phyloP scores from a whole-genome alignment of 257 asterid species.

The Nicotiana otophora region DNA sequence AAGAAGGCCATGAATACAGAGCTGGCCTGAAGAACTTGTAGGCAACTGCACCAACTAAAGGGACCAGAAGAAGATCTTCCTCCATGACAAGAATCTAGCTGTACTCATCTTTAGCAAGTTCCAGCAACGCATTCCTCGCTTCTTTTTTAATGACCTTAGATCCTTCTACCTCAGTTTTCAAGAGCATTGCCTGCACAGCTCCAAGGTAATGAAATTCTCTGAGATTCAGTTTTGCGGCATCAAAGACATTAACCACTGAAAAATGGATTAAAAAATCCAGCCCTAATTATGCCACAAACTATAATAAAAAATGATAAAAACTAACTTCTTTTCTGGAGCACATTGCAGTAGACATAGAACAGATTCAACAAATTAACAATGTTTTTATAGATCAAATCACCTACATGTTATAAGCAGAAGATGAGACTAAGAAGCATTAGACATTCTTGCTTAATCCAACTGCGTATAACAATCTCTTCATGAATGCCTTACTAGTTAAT shows the following conservation, averaged over 20 bases:
- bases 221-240: neutral
- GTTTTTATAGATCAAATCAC: neutral
- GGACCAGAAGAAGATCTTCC: slow-evolving; percentile 77
- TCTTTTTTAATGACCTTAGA: slow-evolving; percentile 52
- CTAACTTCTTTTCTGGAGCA: neutral
- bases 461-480: neutral
- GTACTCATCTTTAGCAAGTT: slow-evolving; percentile 70
- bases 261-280: neutral
- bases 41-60: slow-evolving; percentile 71
- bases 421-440: neutral
- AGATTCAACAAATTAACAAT: neutral
- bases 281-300: neutral
- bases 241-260: slow-evolving; percentile 6
- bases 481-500: neutral
- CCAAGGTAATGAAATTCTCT: slow-evolving; percentile 10
- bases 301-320: neutral
- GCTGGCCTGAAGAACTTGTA: slow-evolving; percentile 66
- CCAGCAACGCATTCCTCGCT: slow-evolving; percentile 64
- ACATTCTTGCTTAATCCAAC: slow-evolving; percentile 5
- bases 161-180: slow-evolving; percentile 40
- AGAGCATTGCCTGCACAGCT: slow-evolving; percentile 58
- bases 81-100: slow-evolving; percentile 65
- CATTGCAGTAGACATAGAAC: neutral
- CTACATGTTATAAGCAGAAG: neutral
- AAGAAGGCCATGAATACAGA: slow-evolving; percentile 77